Percentiles rank a stretch among this genome's conserved stretches.
These are phyloP conservation scores for Sugiyamaella novakii DNA, from an alignment of 1,139 yeast genomes.

Conservation along the genomic window DNA sequence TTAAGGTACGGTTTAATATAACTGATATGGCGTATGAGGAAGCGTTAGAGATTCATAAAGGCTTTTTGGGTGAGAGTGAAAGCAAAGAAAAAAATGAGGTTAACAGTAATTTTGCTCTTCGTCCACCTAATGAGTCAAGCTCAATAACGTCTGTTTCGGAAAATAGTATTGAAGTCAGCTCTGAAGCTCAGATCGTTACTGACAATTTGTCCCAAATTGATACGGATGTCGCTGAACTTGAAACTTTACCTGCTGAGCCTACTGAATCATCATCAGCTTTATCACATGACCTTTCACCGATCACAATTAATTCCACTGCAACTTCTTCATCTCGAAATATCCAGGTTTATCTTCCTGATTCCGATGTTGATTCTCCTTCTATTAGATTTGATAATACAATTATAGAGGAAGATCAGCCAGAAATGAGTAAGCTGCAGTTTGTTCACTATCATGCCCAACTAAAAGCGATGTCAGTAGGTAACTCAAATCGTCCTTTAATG, in stretches of 20 bases:
- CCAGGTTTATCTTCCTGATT: constrained; percentile 31
- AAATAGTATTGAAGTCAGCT: background rate
- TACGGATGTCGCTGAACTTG: background rate
- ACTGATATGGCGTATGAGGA: constrained; percentile 29
- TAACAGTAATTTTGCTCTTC: no score
- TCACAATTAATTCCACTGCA: background rate
- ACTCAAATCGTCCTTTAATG: constrained; percentile 37
- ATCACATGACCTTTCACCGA: background rate
- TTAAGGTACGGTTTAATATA: constrained; percentile 35
- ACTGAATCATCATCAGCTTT: background rate
- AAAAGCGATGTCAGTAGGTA: constrained; percentile 30
- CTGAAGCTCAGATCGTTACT: background rate
- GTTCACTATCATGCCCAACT: constrained; percentile 34
- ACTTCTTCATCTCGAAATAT: constrained; percentile 22
- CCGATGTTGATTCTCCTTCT: constrained; percentile 2
- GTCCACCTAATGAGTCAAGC: background rate
- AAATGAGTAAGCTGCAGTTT: constrained; percentile 33
- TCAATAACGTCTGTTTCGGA: background rate
- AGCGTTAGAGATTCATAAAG: constrained; percentile 28
- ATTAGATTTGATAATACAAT: background rate
- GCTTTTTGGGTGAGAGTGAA: constrained; percentile 17
- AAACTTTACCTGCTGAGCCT: background rate
- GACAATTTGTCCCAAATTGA: background rate
- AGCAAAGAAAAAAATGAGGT: background rate
- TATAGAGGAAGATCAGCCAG: constrained; percentile 21